Base-by-base conservation (phyloP, 179 eudicot species). In the Beta lomatogona region DNA sequence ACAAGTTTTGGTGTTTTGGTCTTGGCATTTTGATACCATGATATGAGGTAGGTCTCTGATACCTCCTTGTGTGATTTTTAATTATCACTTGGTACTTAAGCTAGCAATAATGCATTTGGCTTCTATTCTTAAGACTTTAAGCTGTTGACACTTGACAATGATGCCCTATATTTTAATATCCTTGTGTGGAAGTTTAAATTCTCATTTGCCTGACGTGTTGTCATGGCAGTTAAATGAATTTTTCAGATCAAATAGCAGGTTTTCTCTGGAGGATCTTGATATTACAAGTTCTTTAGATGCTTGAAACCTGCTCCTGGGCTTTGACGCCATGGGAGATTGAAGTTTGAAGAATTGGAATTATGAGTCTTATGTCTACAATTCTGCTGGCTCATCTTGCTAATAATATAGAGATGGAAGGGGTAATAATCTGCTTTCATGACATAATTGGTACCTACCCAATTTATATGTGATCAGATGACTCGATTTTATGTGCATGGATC, bases 21-120 rank as follows among this genome's bases (percentile, higher is more conserved):
- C 73, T 46, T 71, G 72, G 12, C 64, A 66, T 75, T 65, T 73
- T 52, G 72, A 77, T 57, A 60, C 67, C 61, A 53, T 60, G 75
- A 65, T 44, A 6, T 65, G 83, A 82, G 83, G 83, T 82, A 82
- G 85, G 85, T 80, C 75, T 22, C 48, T 78, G 58, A 55, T 76
- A 44, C 58, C 66, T 60, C 22, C 10, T 73, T 21, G 55, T 46
- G 58, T 59, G 74, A 50, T 21, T 63, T 70, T 31, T 22, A 57
- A 5, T 31, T 57, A n/a, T 22, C 59, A 53, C 46, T 74, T 77
- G 79, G 73, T 64, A 31, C 28, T 55, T 41, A 48, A 25, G 25
- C 53, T 71, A 6, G 75, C 21, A 11, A 14, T 54, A 19, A 22
- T 82, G 48, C 59, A n/a, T 4, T 60, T 52, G 64, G 59, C 18